phyloP scores from a whole-genome alignment of 139 green algal genomes.

The Micractinium conductrix region DNA sequence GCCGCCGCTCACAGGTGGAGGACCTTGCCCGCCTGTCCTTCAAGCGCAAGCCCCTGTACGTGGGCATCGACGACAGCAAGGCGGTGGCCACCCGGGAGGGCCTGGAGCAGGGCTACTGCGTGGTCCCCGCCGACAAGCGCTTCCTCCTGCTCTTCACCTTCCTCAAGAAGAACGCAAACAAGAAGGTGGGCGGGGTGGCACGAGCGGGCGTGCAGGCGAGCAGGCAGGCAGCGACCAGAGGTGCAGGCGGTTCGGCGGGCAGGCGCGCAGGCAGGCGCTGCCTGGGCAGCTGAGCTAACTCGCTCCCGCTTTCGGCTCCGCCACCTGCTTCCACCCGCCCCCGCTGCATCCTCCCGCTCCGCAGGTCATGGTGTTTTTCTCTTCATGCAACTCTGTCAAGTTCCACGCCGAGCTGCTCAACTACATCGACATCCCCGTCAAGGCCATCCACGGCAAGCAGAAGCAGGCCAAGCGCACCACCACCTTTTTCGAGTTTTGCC shows the following conservation, averaged over 20 bases:
- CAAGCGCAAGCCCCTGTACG: constrained; percentile 93
- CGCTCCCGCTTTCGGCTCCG: too few relatives aligned
- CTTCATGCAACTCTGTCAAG: constrained; percentile 92
- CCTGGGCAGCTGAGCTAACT: background rate
- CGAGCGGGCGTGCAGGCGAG: background rate
- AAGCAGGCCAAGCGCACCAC: constrained; percentile 98
- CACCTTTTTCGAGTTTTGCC: constrained; percentile 98
- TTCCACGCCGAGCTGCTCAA: constrained; percentile 98
- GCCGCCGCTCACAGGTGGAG: constrained; percentile 75
- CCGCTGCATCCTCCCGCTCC: too few relatives aligned
- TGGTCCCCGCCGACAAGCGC: constrained; percentile 88
- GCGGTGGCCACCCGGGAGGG: constrained; percentile 80
- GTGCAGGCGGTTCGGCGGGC: background rate
- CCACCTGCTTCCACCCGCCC: too few relatives aligned
- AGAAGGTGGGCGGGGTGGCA: constrained; percentile 81
- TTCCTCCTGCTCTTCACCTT: constrained; percentile 99
- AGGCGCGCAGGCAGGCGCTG: background rate
- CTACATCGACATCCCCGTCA: constrained; percentile 96
- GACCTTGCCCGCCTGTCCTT: constrained; percentile 96
- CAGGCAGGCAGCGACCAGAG: background rate
- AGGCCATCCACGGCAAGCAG: constrained; percentile 98
- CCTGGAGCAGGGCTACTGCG: constrained; percentile 97
- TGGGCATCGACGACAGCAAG: constrained; percentile 93
- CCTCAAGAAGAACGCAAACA: constrained; percentile 97
- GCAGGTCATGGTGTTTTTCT: constrained; percentile 99